Percentiles rank a stretch among this genome's conserved stretches.
Evolutionary conservation across 805 yeast genomes (phyloP).

Genomic region (Candida bentonensis): DNA sequence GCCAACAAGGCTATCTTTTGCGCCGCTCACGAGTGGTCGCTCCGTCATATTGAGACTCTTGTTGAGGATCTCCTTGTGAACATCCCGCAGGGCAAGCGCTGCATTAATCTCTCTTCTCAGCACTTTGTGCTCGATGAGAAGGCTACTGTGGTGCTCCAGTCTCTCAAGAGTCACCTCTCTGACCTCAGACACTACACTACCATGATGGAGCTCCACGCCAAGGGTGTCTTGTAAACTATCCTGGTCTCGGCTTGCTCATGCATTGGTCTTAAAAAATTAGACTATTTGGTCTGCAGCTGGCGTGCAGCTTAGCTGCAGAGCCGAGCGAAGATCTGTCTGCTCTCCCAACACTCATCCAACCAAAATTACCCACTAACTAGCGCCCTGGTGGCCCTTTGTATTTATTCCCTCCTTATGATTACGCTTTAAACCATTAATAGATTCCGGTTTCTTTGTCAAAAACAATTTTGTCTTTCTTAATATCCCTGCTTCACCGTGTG

Average conservation of each 20-base stretch:
- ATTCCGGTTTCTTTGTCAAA: too few relatives aligned
- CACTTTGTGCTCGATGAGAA: conserved; percentile 12
- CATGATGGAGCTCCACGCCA: conserved; percentile 20
- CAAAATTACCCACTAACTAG: too few relatives aligned
- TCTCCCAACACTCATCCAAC: neutral
- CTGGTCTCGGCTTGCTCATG: neutral
- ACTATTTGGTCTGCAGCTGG: neutral
- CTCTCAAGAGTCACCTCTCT: conserved; percentile 14
- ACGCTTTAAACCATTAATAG: too few relatives aligned
- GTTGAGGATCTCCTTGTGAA: conserved; percentile 18
- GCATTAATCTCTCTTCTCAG: conserved; percentile 16
- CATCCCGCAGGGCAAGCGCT: conserved; percentile 13
- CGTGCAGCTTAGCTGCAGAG: neutral
- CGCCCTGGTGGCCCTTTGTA: too few relatives aligned
- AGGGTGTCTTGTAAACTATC: conserved; percentile 16
- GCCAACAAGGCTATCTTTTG: conserved; percentile 16
- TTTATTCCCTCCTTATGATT: too few relatives aligned
- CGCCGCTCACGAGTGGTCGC: conserved; percentile 23
- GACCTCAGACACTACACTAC: conserved; percentile 15
- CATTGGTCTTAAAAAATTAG: neutral
- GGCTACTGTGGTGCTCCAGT: conserved; percentile 11
- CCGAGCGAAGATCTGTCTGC: too few relatives aligned
- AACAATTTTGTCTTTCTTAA: too few relatives aligned
- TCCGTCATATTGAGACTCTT: conserved; percentile 18
- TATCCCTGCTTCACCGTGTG: too few relatives aligned